Percentiles rank a stretch among this genome's conserved stretches.
These are phyloP conservation scores for Funneliformis mosseae DNA, from an alignment of 192 early-diverging fungal species.

Conservation along the genomic window DNA sequence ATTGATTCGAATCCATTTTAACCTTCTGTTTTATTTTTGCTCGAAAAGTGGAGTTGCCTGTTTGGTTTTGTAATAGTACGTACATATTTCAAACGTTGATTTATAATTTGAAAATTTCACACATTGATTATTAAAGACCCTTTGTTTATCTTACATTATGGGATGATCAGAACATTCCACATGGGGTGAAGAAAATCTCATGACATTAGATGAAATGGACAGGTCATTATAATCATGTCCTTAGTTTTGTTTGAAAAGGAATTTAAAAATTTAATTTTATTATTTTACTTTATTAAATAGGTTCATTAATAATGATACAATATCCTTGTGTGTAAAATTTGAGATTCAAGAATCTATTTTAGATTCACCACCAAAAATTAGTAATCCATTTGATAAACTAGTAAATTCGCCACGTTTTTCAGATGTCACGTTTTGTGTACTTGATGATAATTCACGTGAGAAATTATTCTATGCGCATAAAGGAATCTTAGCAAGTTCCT, in stretches of 20 bases:
- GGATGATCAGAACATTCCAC: too few species aligned
- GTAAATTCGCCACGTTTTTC: constrained; percentile 35
- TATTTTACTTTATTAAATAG: constrained; percentile 1
- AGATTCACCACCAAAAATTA: constrained; percentile 13
- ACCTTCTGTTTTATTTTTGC: too few species aligned
- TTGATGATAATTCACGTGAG: constrained; percentile 21
- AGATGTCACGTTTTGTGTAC: constrained; percentile 37
- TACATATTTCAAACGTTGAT: too few species aligned
- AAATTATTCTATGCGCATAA: constrained; percentile 32
- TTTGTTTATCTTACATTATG: too few species aligned
- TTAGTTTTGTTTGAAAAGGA: not conserved
- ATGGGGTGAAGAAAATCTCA: constrained; percentile 40
- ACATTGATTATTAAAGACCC: too few species aligned
- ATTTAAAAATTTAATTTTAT: not conserved
- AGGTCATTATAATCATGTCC: not conserved
- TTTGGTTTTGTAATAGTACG: constrained; percentile 40
- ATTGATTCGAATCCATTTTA: too few species aligned
- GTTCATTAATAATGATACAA: constrained; percentile 35
- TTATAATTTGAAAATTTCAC: too few species aligned
- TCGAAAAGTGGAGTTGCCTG: constrained; percentile 35
- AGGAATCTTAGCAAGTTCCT: constrained; percentile 24
- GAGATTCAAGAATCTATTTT: constrained; percentile 38
- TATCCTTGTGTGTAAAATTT: constrained; percentile 42
- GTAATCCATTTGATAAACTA: constrained; percentile 32
- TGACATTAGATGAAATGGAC: constrained; percentile 38